Conservation (phyloP, 2,329 filamentous ascomycete genomes). For the Fusarium beomiforme region DNA sequence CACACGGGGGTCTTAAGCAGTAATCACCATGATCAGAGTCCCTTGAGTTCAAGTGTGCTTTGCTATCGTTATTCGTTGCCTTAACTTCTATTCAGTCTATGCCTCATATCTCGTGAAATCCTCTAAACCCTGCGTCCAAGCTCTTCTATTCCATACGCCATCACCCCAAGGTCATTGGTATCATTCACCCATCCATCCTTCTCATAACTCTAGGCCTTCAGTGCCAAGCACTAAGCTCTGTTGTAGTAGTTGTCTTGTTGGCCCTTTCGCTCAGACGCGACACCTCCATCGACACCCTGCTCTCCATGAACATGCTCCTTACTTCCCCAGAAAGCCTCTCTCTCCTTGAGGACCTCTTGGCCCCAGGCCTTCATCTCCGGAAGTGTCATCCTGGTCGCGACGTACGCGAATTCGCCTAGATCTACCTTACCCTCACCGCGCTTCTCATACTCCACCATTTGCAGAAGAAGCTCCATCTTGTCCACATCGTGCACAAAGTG, state of each 20-base stretch:
- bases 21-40: background rate
- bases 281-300: slow-evolving; percentile 51
- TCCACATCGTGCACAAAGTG: slow-evolving; percentile 96
- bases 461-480: slow-evolving; percentile 93
- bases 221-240: slow-evolving; percentile 24
- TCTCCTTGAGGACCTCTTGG: slow-evolving; percentile 77
- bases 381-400: slow-evolving; percentile 76
- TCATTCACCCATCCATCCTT: slow-evolving; percentile 13
- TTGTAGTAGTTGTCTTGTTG: slow-evolving; percentile 63
- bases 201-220: background rate
- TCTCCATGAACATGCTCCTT: slow-evolving; percentile 60
- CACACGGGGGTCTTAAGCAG: background rate
- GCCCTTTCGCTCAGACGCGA: slow-evolving; percentile 49
- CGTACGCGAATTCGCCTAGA: slow-evolving; percentile 86
- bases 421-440: slow-evolving; percentile 72
- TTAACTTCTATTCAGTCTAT: slow-evolving; percentile 14
- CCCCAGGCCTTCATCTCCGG: slow-evolving; percentile 86
- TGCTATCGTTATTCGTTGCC: slow-evolving; percentile 7
- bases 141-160: slow-evolving; percentile 11
- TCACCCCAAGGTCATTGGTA: slow-evolving; percentile 22
- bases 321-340: slow-evolving; percentile 75
- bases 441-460: slow-evolving; percentile 97
- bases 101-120: slow-evolving; percentile 6
- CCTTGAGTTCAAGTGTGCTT: background rate
- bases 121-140: slow-evolving; percentile 2